A percentile compares a stretch with the other conserved stretches of the same genome.
Evolutionary conservation across 345 rosid species (phyloP).

Genomic region (Bruguiera gymnorhiza): DNA sequence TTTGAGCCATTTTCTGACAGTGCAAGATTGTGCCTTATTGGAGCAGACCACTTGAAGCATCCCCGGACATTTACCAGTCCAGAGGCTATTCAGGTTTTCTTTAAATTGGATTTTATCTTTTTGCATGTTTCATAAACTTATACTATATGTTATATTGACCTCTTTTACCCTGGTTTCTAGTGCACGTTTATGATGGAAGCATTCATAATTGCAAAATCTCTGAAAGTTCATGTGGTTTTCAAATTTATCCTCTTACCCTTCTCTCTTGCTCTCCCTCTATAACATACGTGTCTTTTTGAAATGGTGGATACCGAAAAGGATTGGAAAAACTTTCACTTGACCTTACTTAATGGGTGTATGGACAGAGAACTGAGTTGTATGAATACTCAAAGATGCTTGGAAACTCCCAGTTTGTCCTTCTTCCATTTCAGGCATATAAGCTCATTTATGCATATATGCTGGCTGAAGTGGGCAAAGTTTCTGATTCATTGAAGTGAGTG

Average conservation of each 20-base stretch:
- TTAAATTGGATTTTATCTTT: not conserved
- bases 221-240: no score
- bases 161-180: not conserved
- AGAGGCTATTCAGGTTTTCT: slow-evolving; percentile 74
- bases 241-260: no score
- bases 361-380: slow-evolving; percentile 95
- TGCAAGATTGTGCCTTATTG: slow-evolving; percentile 75
- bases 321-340: not conserved
- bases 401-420: slow-evolving; percentile 83
- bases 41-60: slow-evolving; percentile 80
- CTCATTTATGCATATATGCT: slow-evolving; percentile 92
- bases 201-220: no score
- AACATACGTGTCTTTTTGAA: no score
- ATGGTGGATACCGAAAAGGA: not conserved
- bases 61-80: slow-evolving; percentile 82
- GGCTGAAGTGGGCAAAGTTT: slow-evolving; percentile 90
- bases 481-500: slow-evolving; percentile 85
- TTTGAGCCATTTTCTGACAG: slow-evolving; percentile 75
- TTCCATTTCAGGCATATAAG: slow-evolving; percentile 93
- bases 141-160: not conserved
- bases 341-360: slow-evolving; percentile 28
- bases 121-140: not conserved
- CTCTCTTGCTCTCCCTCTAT: no score
- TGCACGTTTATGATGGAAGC: not conserved
- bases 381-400: slow-evolving; percentile 95